These are phyloP conservation scores for Aspergillaceae sp. DNA, from an alignment of 2,329 filamentous ascomycete species.

Conservation along the genomic window DNA sequence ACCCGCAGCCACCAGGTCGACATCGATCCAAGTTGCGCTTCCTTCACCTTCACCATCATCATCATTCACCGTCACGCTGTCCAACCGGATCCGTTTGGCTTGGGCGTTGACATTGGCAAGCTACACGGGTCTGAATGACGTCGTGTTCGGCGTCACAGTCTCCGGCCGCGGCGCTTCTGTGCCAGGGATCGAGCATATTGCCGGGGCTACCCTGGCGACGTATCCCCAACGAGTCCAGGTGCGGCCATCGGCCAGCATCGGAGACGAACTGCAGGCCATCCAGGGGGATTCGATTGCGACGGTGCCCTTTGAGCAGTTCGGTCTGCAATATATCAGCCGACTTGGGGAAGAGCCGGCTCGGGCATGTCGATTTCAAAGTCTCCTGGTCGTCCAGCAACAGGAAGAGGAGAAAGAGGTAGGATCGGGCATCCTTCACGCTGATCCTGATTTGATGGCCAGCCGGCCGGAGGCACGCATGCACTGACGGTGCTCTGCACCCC, in stretches of 20 bases:
- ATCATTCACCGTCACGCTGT: conserved; percentile 1
- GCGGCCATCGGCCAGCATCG: conserved; percentile 36
- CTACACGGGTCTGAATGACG: conserved; percentile 28
- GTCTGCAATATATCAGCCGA: conserved; percentile 39
- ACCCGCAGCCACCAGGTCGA: not conserved
- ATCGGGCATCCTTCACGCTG: no score
- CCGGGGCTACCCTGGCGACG: conserved; percentile 34
- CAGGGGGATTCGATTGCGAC: conserved; percentile 39
- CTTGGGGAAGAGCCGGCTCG: conserved; percentile 36
- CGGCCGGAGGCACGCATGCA: no score
- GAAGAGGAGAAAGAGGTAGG: not conserved
- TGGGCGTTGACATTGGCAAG: conserved; percentile 28
- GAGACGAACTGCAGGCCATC: not conserved
- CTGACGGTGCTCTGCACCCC: no score
- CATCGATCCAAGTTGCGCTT: not conserved
- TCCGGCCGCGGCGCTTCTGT: conserved; percentile 32
- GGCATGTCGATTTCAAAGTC: conserved; percentile 33
- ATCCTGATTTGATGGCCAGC: no score
- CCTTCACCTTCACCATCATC: not conserved
- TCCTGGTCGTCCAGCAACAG: conserved; percentile 24
- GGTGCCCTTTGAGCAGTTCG: conserved; percentile 53
- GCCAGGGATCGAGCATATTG: conserved; percentile 27
- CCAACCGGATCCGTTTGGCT: conserved; percentile 29
- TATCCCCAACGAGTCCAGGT: conserved; percentile 30
- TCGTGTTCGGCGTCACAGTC: conserved; percentile 32